Evolutionary conservation across 202 grass and related monocot species (phyloP), one percentile per base, ranked within the genome.

Genomic region (Bolboschoenoplectus hybrid): DNA sequence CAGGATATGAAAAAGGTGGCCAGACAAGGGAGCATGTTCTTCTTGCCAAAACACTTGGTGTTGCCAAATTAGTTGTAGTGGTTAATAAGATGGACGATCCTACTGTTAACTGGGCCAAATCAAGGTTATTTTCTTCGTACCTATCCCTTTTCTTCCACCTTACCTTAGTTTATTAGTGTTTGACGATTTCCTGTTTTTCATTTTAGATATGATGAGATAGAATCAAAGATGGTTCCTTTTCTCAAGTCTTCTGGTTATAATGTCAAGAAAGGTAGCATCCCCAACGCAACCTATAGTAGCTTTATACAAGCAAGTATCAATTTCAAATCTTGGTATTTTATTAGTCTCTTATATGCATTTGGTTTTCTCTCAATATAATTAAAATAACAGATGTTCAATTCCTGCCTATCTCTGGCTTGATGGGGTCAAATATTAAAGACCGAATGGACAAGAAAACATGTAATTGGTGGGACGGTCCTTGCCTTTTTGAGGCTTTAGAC

Each of bases 21-120:
- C 93, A 97, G 73, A 99, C 93, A 41, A 94, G 93, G 63, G 97
- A 99, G 55, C 97, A 99, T 84, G 93, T 99, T 72, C 76, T 94
- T 53, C 92, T 99, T 84, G 97, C 97, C 76, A 99, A 99, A 97
- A 99, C 97, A 52, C 87, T 99, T 85, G 97, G 97, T 86, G 91
- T 97, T 87, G 8, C 88, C 50, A 99, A 99, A 86, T 86, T 99
- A 84, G 74, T 94, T 85, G 92, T 99, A 80, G 92, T 97, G 69
- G 88, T 99, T 70, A 99, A 99, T 81, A 97, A 99, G 86, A 99
- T 99, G 97, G 93, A 99, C 70, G 97, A 99, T 52, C 88, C 93
- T 85, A 99, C 97, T 41, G 97, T 99, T 62, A 82, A 85, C 82
- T 99, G 97, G 97, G 93, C 86, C 39, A 97, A 97, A 84, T 89